phyloP scores from a whole-genome alignment of 2,329 filamentous ascomycete genomes.

The Ceratocystis harringtonii region DNA sequence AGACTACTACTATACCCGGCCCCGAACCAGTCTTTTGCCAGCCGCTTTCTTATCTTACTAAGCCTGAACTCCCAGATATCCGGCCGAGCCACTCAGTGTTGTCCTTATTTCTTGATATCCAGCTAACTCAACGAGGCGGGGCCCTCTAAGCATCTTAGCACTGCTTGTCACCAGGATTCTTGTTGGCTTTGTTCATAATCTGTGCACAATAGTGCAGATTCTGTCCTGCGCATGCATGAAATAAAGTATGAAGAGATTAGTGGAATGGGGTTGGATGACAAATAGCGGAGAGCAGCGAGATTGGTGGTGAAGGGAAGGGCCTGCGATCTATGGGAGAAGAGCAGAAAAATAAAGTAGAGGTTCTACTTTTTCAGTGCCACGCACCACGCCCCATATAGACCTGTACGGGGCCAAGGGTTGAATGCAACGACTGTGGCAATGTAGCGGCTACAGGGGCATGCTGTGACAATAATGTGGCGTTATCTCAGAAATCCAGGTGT shows the following conservation, averaged over 20 bases:
- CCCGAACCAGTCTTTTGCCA: no score
- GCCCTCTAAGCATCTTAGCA: background rate
- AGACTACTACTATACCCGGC: no score
- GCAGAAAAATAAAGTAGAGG: background rate
- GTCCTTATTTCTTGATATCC: no score
- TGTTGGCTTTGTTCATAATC: background rate
- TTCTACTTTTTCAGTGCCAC: no score
- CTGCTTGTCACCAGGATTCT: background rate
- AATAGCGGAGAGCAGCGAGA: background rate
- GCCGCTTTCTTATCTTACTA: no score
- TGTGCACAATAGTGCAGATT: background rate
- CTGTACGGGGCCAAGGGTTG: no score
- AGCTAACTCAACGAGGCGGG: background rate
- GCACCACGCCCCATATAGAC: background rate
- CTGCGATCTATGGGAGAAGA: background rate
- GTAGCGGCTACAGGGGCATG: no score
- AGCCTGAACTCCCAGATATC: no score
- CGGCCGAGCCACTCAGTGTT: no score
- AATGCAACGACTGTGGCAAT: no score
- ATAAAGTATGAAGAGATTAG: background rate
- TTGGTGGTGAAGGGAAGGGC: background rate
- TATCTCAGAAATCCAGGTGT: background rate
- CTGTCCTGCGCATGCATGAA: background rate
- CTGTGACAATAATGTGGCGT: background rate
- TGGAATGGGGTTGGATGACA: background rate